Base-by-base conservation (phyloP, 192 early-diverging fungal genomes). In the Podila horticola region DNA sequence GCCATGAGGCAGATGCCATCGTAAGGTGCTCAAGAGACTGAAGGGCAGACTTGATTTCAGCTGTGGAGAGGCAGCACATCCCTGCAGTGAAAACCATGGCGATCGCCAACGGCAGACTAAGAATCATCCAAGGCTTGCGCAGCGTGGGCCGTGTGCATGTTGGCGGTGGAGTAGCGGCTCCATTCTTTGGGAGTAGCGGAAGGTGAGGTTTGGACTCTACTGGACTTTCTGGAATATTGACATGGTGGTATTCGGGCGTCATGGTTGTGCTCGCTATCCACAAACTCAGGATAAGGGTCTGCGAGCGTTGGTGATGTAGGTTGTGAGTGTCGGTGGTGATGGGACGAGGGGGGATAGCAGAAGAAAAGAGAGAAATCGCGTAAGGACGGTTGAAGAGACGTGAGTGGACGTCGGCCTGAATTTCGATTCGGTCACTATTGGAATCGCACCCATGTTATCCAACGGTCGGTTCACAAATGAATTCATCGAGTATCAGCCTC, bases 41-140 rank as follows among this genome's bases (percentile, higher is more conserved):
- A 67, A 2, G 34, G 4, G 17, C 48, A 30, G 45, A 62, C 38
- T 17, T 62, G 69, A 33, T 51, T 2, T 58, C 19, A 17, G 45
- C 13, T 0, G 58, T 48, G 12, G 66, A 75, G 26, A 75, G 28
- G 34, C 51, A 74, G 29, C 58, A 75, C 30, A 69, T 31, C 15
- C 74, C 66, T 26, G 74, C 41, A 9, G 67, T 69, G 31, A 75
- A 33, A 20, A 69, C 10, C 12, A 69, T 8, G 41, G 62, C 62
- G 26, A 69, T 30, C 20, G 74, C 50, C 22, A 75, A 5, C 52
- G 74, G 67, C 2, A 75, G 30, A 59, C 62, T 50, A 30, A 75
- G 67, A 51, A 75, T 58, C 12, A 69, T 22, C 48, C 66, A 68
- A 6, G 66, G 19, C 41, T 52, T 49, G 51, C 73, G 72, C 7